A percentile compares a stretch with the other conserved stretches of the same genome.
Conservation (phyloP, 2,329 filamentous ascomycete species). For the Colletotrichum sp. region DNA sequence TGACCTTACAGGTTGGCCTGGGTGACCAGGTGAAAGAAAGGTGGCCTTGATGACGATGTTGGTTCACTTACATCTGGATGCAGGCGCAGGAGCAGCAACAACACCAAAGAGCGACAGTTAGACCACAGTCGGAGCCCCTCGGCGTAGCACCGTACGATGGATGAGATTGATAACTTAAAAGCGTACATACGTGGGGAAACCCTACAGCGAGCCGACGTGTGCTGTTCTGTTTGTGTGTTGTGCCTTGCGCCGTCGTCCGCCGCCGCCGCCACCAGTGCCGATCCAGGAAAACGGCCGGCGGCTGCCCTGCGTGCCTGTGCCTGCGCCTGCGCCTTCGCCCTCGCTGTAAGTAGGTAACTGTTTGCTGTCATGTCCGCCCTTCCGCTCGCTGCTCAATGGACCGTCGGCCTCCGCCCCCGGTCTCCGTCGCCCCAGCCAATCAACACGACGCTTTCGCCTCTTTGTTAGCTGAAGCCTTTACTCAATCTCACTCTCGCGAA, state of each 20-base stretch:
- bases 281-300: constrained; percentile 1
- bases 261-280: constrained; percentile 2
- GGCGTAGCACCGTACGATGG: neutral
- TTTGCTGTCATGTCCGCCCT: neutral
- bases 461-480: constrained; percentile 10
- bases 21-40: neutral
- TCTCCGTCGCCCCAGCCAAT: neutral
- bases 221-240: neutral
- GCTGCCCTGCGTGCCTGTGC: neutral
- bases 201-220: neutral
- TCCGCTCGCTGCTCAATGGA: neutral
- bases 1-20: neutral
- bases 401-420: neutral
- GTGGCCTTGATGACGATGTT: neutral
- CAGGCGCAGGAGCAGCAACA: neutral
- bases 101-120: neutral
- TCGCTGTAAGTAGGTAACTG: neutral
- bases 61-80: neutral
- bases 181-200: neutral
- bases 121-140: neutral
- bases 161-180: constrained; percentile 3
- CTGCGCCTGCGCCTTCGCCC: neutral
- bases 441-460: neutral
- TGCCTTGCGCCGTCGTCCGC: neutral
- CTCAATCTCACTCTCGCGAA: neutral